Evolutionary conservation across 2,329 filamentous ascomycete species (phyloP).

Genomic region (Thelonectria blattea): DNA sequence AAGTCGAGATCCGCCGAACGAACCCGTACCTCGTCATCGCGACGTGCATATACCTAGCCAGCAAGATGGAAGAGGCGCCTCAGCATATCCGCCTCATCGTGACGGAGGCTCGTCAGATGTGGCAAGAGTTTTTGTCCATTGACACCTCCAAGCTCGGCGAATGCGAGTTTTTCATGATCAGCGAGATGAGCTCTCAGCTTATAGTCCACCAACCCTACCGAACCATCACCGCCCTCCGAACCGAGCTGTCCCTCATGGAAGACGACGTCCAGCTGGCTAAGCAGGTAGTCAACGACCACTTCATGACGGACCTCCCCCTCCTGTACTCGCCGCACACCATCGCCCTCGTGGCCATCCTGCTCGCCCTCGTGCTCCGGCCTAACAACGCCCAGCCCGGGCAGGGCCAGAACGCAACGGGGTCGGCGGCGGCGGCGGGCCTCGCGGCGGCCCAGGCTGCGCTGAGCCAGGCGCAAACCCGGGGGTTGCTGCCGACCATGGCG

Average conservation of each 20-base stretch:
- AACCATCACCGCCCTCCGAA: constrained; percentile 73
- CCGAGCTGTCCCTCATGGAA: constrained; percentile 71
- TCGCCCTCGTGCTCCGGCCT: constrained; percentile 83
- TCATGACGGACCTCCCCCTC: constrained; percentile 88
- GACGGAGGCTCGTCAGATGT: constrained; percentile 82
- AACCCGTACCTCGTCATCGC: constrained; percentile 93
- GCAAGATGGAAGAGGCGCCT: constrained; percentile 97
- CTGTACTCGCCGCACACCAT: constrained; percentile 86
- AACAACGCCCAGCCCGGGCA: constrained; percentile 41
- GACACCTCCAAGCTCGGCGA: constrained; percentile 88
- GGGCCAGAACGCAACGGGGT: constrained; percentile 39
- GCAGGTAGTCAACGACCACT: constrained; percentile 89
- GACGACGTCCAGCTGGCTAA: constrained; percentile 82
- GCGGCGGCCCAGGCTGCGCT: constrained; percentile 57
- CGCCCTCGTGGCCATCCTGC: constrained; percentile 83
- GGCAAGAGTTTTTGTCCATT: constrained; percentile 77
- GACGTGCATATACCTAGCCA: constrained; percentile 93
- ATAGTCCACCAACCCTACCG: constrained; percentile 93
- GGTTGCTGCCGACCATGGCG: constrained; percentile 28
- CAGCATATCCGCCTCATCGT: constrained; percentile 94
- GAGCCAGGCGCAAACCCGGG: constrained; percentile 51
- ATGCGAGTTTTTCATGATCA: constrained; percentile 92
- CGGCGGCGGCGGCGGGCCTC: constrained; percentile 50
- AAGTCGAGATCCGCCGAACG: constrained; percentile 87
- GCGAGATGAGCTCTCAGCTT: constrained; percentile 86